These are phyloP conservation scores for Dioscorea alata DNA, from an alignment of 106 monocot species.

Conservation along the genomic window DNA sequence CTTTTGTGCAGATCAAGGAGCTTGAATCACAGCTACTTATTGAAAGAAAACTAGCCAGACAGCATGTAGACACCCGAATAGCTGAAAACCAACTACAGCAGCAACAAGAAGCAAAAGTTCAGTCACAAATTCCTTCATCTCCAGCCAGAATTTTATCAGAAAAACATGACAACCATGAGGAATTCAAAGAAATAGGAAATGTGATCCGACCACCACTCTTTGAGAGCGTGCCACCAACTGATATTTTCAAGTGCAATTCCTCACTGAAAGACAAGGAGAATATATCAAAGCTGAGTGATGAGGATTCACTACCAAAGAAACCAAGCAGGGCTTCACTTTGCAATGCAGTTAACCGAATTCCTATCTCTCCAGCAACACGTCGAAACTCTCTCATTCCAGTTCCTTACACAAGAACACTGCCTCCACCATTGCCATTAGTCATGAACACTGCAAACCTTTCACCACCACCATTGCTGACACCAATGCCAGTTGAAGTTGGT, in stretches of 20 bases:
- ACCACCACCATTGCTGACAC: conserved; percentile 3
- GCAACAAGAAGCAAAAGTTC: conserved; percentile 24
- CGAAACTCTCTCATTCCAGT: conserved; percentile 50
- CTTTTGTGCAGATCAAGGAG: conserved; percentile 48
- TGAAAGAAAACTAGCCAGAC: conserved; percentile 78
- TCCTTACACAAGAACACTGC: conserved; percentile 20
- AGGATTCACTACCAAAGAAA: conserved; percentile 14
- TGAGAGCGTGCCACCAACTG: conserved; percentile 11
- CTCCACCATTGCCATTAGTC: not conserved
- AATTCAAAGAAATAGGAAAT: conserved; percentile 16
- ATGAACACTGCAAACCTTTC: not conserved
- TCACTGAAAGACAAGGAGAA: conserved; percentile 64
- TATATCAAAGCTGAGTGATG: conserved; percentile 31
- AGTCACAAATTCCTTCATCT: not conserved
- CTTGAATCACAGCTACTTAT: conserved; percentile 77
- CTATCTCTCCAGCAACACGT: conserved; percentile 18
- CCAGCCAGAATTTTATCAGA: conserved; percentile 13
- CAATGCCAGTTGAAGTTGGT: conserved; percentile 3
- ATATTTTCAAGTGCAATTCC: conserved; percentile 14
- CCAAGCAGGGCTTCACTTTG: conserved; percentile 34
- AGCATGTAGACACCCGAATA: conserved; percentile 74
- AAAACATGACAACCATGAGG: conserved; percentile 18
- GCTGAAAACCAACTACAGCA: conserved; percentile 53
- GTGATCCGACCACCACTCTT: conserved; percentile 12
- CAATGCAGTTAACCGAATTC: conserved; percentile 4